Evolutionary conservation across 208 protist species (phyloP), one percentile per base, ranked within the genome.

Genomic region (Leishmania gerbilli): DNA sequence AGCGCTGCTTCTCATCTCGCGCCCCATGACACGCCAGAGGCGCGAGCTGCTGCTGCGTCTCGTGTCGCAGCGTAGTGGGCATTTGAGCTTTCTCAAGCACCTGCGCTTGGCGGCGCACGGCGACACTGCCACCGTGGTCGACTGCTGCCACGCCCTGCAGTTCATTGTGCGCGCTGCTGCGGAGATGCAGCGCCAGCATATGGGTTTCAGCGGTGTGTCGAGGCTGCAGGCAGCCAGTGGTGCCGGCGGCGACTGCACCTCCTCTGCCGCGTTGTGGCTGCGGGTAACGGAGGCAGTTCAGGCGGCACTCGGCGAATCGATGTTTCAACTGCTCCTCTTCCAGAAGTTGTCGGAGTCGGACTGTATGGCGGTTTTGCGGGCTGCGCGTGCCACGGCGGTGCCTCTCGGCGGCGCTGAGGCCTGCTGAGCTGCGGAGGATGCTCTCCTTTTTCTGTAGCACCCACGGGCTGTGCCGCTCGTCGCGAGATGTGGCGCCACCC

Each of bases 11-110:
- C 83, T 96, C 17, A 86, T 95, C 42, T 86, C 91, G 40, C 79
- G 80, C 7, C 89, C 91, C n/a, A 85, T 87, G 79, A 91, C 90
- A 40, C 51, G 40, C 21, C 86, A 87, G 65, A 84, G 92, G 19
- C 68, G 85, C 3, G 47, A 78, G 53, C 19, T 94, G 31, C 84
- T 92, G 19, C 60, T 97, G 27, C 72, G 88, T 42, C 83, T 95
- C 42, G 82, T 95, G 13, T 89, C 85, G 5, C 81, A 90, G 67
- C 88, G 91, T 27, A 89, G 91, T 53, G 92, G 87, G 0, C 91
- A 97, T 80, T 82, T 97, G 47, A 89, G 90, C 7, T 71, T 97
- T 27, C 77, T 96, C 49, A 96, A 96, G 85, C 95, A 95, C 75
- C 77, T 97, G 27, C 92, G 91, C 68, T 76, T 96, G 60, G 85